Percentiles rank a stretch among this genome's conserved stretches.
Conservation (phyloP, 208 protist genomes). For the Leishmania martiniquensis region DNA sequence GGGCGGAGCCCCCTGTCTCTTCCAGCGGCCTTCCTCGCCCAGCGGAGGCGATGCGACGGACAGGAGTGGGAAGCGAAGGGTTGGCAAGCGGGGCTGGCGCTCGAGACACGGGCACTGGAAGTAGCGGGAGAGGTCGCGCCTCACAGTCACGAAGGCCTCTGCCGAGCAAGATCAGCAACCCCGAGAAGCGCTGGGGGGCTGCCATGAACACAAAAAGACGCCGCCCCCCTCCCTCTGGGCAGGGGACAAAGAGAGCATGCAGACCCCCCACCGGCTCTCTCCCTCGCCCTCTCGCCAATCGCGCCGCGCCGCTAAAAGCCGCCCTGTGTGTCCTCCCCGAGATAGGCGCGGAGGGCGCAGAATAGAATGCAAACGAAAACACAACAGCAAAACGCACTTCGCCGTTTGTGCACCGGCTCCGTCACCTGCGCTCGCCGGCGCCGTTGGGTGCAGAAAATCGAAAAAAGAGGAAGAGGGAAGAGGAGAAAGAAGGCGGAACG, state of each 20-base stretch:
- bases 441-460: too few species aligned
- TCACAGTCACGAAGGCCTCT: neutral
- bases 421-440: too few species aligned
- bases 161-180: too few species aligned
- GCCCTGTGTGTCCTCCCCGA: too few species aligned
- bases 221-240: neutral
- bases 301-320: neutral
- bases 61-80: neutral
- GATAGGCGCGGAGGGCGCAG: neutral
- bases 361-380: neutral
- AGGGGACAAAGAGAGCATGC: neutral
- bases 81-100: neutral
- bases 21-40: neutral
- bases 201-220: neutral
- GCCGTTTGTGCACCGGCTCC: too few species aligned
- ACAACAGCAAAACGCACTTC: too few species aligned
- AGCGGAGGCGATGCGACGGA: neutral
- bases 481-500: neutral
- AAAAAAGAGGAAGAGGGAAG: neutral
- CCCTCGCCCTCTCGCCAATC: too few species aligned
- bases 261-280: neutral
- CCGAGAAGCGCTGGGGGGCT: too few species aligned
- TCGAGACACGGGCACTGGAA: neutral
- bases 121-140: neutral
- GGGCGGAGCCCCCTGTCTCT: neutral